A percentile compares a stretch with the other conserved stretches of the same genome.
These are phyloP conservation scores for Penicillium palitans DNA, from an alignment of 2,329 filamentous ascomycete genomes.

Conservation along the genomic window DNA sequence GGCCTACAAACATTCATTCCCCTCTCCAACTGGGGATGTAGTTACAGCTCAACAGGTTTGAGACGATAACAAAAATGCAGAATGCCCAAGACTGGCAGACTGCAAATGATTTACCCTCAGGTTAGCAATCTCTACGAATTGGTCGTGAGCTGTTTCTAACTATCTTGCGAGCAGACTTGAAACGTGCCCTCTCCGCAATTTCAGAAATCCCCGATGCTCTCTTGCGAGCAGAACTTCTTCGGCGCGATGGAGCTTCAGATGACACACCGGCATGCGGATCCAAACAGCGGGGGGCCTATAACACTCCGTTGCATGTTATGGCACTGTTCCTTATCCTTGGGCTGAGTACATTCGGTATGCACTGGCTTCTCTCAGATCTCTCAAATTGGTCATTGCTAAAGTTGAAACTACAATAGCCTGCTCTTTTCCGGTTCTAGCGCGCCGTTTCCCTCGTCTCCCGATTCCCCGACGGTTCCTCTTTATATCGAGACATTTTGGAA, in stretches of 20 bases:
- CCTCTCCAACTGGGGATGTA: slow-evolving; percentile 16
- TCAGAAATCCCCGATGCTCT: slow-evolving; percentile 36
- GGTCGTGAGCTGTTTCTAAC: background rate
- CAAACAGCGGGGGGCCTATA: slow-evolving; percentile 51
- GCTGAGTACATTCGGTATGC: slow-evolving; percentile 48
- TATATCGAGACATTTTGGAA: slow-evolving; percentile 60
- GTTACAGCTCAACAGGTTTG: slow-evolving; percentile 8
- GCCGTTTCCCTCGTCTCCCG: slow-evolving; percentile 60
- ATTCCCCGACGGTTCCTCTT: slow-evolving; percentile 61
- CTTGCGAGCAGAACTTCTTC: slow-evolving; percentile 36
- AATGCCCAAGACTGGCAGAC: slow-evolving; percentile 19
- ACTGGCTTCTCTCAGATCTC: background rate
- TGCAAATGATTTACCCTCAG: slow-evolving; percentile 15
- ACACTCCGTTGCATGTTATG: slow-evolving; percentile 66
- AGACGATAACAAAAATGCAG: slow-evolving; percentile 22
- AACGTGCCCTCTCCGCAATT: slow-evolving; percentile 25
- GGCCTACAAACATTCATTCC: background rate
- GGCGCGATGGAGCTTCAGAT: slow-evolving; percentile 25
- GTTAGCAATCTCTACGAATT: slow-evolving; percentile 8
- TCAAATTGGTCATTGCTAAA: slow-evolving; percentile 9
- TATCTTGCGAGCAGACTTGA: slow-evolving; percentile 17
- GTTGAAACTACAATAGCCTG: slow-evolving; percentile 48
- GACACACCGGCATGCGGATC: slow-evolving; percentile 39
- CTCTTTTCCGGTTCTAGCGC: slow-evolving; percentile 61
- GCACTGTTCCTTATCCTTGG: slow-evolving; percentile 66